Base-by-base conservation (phyloP, 345 rosid genomes). In the Salix brachista region DNA sequence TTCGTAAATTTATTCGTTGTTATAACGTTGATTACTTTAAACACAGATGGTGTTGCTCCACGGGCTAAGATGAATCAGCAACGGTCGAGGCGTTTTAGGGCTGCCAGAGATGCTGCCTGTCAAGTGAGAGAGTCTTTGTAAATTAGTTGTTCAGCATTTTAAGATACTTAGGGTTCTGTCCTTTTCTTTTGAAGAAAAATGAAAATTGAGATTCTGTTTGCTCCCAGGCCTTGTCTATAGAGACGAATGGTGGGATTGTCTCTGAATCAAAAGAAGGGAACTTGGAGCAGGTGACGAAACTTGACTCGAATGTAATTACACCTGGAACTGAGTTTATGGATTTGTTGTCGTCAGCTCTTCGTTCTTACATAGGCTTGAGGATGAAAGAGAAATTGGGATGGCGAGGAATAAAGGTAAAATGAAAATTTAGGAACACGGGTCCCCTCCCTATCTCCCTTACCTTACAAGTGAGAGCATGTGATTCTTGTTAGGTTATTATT, bases 241-340 rank as follows among this genome's bases (percentile, higher is more conserved):
- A 32, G 50, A 18, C 23, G 11, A 18, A 64, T 32, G 19, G 37
- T 6, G 65, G 34, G 37, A 7, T 32, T 52, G 60, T 26, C 32
- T 26, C 18, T 8, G 75, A 48, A 71, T 28, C 46, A n/a, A 28
- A 41, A 19, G 66, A 26, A 70, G 72, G 21, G 28, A 65, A 44
- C 66, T 11, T 12, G 13, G 44, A 69, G 60, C 62, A 73, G 28
- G n/a, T 61, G 18, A 70, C 42, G 16, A 67, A 32, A 48, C 11
- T 77, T 34, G 86, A 83, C 54, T 74, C 86, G 7, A 83, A 83
- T 80, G 80, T 80, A n/a, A 83, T 83, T 73, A 83, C 86, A 21
- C 86, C 86, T 65, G 86, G 83, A 74, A 83, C 81, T 77, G 83
- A 83, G 75, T 83, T 83, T 64, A 80, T 83, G 86, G 86, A 65